Evolutionary conservation across 169 alveolate genomes (phyloP).

Genomic region (Cryptosporidium meleagridis): DNA sequence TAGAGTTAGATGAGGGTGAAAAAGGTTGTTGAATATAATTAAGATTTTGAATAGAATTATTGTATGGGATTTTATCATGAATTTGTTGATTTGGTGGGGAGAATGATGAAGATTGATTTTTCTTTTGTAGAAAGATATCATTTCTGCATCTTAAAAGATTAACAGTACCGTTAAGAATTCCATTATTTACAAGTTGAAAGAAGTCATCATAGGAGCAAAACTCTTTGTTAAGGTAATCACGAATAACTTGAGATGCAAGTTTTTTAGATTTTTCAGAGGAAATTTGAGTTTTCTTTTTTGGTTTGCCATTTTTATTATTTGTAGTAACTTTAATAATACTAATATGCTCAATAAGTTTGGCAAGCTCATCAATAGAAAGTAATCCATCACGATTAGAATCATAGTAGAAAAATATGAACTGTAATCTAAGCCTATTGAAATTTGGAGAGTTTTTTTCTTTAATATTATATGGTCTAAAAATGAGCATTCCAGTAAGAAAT

Average conservation of each 20-base stretch:
- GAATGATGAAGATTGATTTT: neutral
- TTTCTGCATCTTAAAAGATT: constrained; percentile 57
- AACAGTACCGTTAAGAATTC: constrained; percentile 41
- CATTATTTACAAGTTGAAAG: constrained; percentile 25
- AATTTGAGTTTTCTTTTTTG: constrained; percentile 20
- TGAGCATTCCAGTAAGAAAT: constrained; percentile 55
- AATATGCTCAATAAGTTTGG: constrained; percentile 55
- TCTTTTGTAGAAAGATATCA: constrained; percentile 29
- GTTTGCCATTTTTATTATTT: constrained; percentile 2
- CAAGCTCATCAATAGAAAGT: constrained; percentile 37
- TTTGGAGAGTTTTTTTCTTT: constrained; percentile 13
- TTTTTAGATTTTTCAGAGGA: constrained; percentile 33
- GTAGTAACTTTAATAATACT: constrained; percentile 55
- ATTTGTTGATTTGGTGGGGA: neutral
- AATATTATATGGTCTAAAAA: constrained; percentile 41
- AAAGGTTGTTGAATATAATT: neutral
- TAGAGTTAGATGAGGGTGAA: neutral
- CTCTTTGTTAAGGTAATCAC: constrained; percentile 27
- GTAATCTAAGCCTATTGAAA: constrained; percentile 33
- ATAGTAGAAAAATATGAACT: constrained; percentile 50
- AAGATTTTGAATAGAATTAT: neutral
- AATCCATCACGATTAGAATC: constrained; percentile 61
- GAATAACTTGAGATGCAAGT: constrained; percentile 29
- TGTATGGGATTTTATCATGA: neutral
- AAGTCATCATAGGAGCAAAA: constrained; percentile 59